Percentiles rank a stretch among this genome's conserved stretches.
phyloP scores from a whole-genome alignment of 441 rosid genomes.

The Adansonia gregorii region DNA sequence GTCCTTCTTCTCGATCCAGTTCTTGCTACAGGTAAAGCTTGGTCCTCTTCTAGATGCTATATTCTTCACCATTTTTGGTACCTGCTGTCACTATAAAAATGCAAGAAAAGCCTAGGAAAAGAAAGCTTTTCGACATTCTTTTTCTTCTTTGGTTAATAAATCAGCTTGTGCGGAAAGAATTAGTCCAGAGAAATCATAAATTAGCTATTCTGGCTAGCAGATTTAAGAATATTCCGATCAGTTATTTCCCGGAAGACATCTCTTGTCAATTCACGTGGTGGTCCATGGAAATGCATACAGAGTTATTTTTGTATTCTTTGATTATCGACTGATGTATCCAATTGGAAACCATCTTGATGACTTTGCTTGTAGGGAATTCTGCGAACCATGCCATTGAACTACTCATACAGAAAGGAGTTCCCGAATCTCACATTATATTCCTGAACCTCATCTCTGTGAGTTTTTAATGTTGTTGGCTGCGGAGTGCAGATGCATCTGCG shows the following conservation, averaged over 20 bases:
- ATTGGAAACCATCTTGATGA: conserved; percentile 12
- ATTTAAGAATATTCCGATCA: background rate
- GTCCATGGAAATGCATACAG: background rate
- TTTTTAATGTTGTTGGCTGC: conserved; percentile 11
- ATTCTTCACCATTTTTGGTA: background rate
- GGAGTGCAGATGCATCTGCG: background rate
- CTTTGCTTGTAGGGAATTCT: conserved; percentile 74
- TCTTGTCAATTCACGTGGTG: background rate
- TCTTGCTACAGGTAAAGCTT: conserved; percentile 78
- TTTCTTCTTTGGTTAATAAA: background rate
- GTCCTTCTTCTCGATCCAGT: conserved; percentile 97
- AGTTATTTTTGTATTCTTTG: background rate
- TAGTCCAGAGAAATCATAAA: conserved; percentile 5
- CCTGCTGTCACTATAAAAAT: background rate
- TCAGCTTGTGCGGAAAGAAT: background rate
- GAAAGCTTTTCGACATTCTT: background rate
- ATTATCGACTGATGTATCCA: background rate
- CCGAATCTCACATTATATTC: conserved; percentile 91
- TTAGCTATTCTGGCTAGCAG: conserved; percentile 9
- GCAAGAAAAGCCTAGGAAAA: conserved; percentile 14
- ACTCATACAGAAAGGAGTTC: conserved; percentile 90
- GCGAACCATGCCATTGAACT: conserved; percentile 93
- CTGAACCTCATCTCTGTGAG: conserved; percentile 92
- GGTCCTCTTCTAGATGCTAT: conserved; percentile 15
- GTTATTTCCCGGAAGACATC: background rate